A percentile compares a stretch with the other conserved stretches of the same genome.
Evolutionary conservation across 176 grass and related monocot species (phyloP).

Genomic region (Cenchrus fungigraminus): DNA sequence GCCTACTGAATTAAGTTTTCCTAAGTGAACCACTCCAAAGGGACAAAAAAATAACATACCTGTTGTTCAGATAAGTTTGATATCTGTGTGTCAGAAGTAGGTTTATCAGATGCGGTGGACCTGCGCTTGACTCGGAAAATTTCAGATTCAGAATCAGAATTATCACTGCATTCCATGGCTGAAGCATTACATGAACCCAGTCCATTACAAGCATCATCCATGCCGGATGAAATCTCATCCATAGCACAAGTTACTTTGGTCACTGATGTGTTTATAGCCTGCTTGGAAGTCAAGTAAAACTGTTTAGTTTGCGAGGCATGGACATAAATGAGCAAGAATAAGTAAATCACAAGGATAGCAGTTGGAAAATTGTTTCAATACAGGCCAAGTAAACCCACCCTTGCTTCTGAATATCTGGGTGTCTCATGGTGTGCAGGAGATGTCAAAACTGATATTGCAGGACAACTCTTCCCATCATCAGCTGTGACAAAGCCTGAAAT

Average conservation of each 20-base stretch:
- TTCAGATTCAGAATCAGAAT: constrained; percentile 84
- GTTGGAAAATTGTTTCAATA: neutral
- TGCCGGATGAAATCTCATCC: constrained; percentile 33
- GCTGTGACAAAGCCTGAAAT: constrained; percentile 37
- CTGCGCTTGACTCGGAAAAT: constrained; percentile 90
- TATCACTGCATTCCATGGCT: constrained; percentile 55
- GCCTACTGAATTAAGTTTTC: neutral
- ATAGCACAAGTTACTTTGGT: constrained; percentile 33
- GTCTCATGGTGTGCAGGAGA: constrained; percentile 35
- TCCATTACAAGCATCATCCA: constrained; percentile 41
- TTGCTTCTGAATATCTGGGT: constrained; percentile 40
- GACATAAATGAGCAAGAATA: constrained; percentile 33
- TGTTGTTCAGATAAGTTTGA: constrained; percentile 59
- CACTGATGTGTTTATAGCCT: constrained; percentile 24
- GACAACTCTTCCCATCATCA: constrained; percentile 35
- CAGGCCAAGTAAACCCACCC: constrained; percentile 22
- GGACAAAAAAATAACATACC: constrained; percentile 44
- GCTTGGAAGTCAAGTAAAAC: constrained; percentile 27
- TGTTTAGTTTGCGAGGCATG: constrained; percentile 18
- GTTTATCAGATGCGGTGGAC: constrained; percentile 45
- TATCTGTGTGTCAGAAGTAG: constrained; percentile 38
- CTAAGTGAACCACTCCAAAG: neutral
- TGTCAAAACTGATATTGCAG: constrained; percentile 34
- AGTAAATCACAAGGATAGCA: constrained; percentile 15
- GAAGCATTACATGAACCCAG: constrained; percentile 47